Percentiles rank a stretch among this genome's conserved stretches.
Evolutionary conservation across 169 alveolate genomes (phyloP).

Genomic region (Eimeria acervulina): DNA sequence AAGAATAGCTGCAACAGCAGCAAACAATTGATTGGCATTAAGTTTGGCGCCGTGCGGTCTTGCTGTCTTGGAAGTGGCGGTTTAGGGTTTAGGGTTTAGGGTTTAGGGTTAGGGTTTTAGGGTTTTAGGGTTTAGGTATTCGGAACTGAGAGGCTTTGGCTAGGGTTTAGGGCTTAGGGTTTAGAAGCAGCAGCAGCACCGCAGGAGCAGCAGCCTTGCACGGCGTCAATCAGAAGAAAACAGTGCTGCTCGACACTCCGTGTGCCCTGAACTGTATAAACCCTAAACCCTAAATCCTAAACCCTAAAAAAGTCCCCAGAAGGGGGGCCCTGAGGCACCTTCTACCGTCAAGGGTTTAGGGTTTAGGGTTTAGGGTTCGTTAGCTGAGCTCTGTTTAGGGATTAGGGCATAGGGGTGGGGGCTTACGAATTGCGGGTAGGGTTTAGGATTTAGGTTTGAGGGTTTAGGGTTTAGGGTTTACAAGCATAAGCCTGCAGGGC

Average conservation of each 20-base stretch:
- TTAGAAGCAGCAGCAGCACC: neutral
- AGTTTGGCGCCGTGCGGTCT: neutral
- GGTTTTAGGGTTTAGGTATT: neutral
- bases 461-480: slow-evolving; percentile 42
- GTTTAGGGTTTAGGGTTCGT: neutral
- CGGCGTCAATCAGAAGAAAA: neutral
- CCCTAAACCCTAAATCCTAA: neutral
- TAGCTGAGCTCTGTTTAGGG: too few species aligned
- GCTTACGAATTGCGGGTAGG: neutral
- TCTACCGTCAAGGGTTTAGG: neutral
- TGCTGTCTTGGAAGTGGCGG: too few species aligned
- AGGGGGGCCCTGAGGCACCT: neutral
- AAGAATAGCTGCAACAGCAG: too few species aligned
- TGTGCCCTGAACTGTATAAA: neutral
- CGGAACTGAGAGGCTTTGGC: too few species aligned
- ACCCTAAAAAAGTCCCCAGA: neutral
- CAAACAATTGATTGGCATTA: too few species aligned
- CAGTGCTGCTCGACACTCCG: neutral
- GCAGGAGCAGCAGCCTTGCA: neutral
- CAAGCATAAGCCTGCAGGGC: neutral
- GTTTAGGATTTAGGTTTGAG: neutral
- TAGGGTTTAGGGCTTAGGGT: neutral
- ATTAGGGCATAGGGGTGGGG: slow-evolving; percentile 19
- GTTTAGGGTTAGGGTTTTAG: neutral
- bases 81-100: neutral